Conservation (phyloP, 768 basidiomycete genomes). For the Grammothele lineata region DNA sequence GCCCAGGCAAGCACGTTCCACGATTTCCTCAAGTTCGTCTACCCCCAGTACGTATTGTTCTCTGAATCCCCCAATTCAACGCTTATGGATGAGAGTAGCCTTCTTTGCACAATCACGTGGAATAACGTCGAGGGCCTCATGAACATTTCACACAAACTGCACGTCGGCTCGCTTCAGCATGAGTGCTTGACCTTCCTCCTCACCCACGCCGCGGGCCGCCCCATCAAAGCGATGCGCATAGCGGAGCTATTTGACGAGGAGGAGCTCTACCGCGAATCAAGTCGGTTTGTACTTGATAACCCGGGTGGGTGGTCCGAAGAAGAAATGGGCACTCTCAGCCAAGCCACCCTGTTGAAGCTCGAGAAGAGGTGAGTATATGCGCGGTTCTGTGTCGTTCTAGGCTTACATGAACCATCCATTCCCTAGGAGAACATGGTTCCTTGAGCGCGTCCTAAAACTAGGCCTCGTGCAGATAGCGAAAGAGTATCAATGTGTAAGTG, state of each 20-base stretch:
- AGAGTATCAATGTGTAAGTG: constrained; percentile 87
- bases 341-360: constrained; percentile 81
- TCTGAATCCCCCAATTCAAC: no score
- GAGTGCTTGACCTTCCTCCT: constrained; percentile 86
- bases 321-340: constrained; percentile 76
- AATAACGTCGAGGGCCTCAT: constrained; percentile 90
- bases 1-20: constrained; percentile 78
- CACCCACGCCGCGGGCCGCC: constrained; percentile 88
- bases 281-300: constrained; percentile 89
- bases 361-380: constrained; percentile 92
- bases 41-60: constrained; percentile 64
- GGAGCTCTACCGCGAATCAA: constrained; percentile 85
- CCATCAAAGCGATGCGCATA: constrained; percentile 90
- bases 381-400: constrained; percentile 17
- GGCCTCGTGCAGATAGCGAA: constrained; percentile 84
- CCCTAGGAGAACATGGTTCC: constrained; percentile 85
- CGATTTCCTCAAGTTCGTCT: constrained; percentile 90
- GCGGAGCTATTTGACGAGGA: constrained; percentile 90
- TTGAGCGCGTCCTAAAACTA: constrained; percentile 90
- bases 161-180: constrained; percentile 73
- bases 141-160: constrained; percentile 88
- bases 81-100: constrained; percentile 32
- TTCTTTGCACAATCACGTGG: constrained; percentile 93
- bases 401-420: neutral
- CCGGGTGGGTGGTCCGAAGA: constrained; percentile 82